Evolutionary conservation across 2,329 filamentous ascomycete species (phyloP), one percentile per base, ranked within the genome.

Genomic region (Ceratocystis alfenasii): DNA sequence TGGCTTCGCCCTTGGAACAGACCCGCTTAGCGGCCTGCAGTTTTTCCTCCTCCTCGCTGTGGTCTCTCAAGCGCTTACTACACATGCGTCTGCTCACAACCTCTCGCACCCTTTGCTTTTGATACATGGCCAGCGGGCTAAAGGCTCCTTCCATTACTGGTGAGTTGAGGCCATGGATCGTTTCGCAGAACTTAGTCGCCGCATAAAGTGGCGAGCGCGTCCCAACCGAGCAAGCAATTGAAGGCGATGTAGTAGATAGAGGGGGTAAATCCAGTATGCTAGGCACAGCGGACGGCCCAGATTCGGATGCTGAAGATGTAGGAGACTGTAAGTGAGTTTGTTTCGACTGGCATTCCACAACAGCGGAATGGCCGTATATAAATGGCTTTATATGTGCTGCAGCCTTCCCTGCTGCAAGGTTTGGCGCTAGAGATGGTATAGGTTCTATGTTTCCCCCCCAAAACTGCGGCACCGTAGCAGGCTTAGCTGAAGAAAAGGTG

Each of bases 401-500:
- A 20, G 17, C 45, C 17, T 10, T 20, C 20, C 17, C 45, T 48
- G 17, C 45, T 17, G 45, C 5, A 53, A 12, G 25, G n/a, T 20
- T 30, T 7, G 8, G 25, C 28, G 25, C 53, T 12, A 30, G 53
- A 17, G 1, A 7, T 1, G 28, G 53, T 30, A 59, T 30, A 2
- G 25, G 53, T 12, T 59, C 25, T 59, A 59, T 59, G 53, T 15
- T 12, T 5, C 55, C 55, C 1, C 55, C 55, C 55, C 55, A 59
- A 30, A 59, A 59, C 55, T 36, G 55, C 55, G 55, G 55, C 55
- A 59, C 17, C 15, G 55, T 59, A n/a, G 55, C 5, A 10, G 28
- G 55, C 17, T 33, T 36, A 5, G 8, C 2, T 3, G 55, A 36
- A 17, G 28, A 59, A 36, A 59, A 59, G 3, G 25, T 36, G 17